Evolutionary conservation across 2,329 filamentous ascomycete species (phyloP), one percentile per base, ranked within the genome.

Genomic region (Cytospora paraplurivora): DNA sequence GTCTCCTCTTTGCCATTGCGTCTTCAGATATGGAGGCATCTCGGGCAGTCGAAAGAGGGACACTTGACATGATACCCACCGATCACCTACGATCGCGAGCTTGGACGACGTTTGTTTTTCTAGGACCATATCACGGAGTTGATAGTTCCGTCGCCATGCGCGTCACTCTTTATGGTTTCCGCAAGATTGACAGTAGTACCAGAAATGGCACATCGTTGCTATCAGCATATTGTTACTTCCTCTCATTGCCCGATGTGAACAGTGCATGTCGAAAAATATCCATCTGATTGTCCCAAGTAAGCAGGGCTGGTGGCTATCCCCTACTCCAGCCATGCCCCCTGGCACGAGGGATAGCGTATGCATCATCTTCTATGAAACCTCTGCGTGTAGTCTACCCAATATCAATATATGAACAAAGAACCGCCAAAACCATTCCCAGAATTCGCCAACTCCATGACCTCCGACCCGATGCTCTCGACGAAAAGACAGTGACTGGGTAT

Each of bases 11-110:
- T 57, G 58, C 53, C n/a, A 56, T 44, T 56, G 50, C 55, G 49
- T 57, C 62, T 62, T 53, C 58, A 63, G 61, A 61, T 57, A 60
- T 56, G 51, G 61, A 66, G 62, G 49, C 53, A 56, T 60, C 56
- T 66, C 62, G 61, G 64, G 56, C 56, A 33, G 41, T 55, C 41
- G 52, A 47, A 47, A 50, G 59, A 60, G 62, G 53, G 41, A 56
- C 56, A 58, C 49, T 51, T 63, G 64, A 63, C 57, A 60, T 64
- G 56, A 63, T 60, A 59, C 56, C 56, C 53, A 57, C 54, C 56
- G 53, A 60, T 58, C 56, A 47, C 41, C 49, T 19, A 55, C 49
- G 58, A 61, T 60, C 52, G 44, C 49, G 44, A n/a, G 27, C 61
- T 47, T 37, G 37, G 61, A 56, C 38, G 60, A 55, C 53, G 38